A percentile compares a stretch with the other conserved stretches of the same genome.
These are phyloP conservation scores for Eimeria sp. DNA, from an alignment of 169 alveolate genomes.

Conservation along the genomic window DNA sequence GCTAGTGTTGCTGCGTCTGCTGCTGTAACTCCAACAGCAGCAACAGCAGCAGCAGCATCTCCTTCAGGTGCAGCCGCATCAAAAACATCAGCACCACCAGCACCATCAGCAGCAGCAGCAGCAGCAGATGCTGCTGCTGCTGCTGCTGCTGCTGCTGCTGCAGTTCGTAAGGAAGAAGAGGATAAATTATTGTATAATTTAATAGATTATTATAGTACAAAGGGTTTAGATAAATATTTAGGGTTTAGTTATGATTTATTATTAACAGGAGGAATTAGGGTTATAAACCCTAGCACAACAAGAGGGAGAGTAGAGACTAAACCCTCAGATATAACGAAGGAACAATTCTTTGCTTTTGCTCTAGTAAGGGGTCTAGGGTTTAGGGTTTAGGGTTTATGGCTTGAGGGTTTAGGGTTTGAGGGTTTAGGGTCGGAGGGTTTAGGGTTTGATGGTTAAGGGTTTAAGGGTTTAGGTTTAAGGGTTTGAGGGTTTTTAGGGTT, in stretches of 20 bases:
- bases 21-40: neutral
- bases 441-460: neutral
- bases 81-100: neutral
- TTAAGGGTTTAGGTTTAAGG: neutral
- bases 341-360: slow-evolving; percentile 12
- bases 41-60: slow-evolving; percentile 34
- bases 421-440: slow-evolving; percentile 27
- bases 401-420: slow-evolving; percentile 40
- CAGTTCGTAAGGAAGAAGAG: neutral
- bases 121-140: neutral
- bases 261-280: neutral
- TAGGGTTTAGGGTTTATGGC: slow-evolving; percentile 21
- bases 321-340: neutral
- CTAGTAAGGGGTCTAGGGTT: slow-evolving; percentile 26
- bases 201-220: neutral
- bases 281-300: neutral
- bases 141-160: slow-evolving; percentile 18
- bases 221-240: neutral
- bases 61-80: neutral
- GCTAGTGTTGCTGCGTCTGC: neutral
- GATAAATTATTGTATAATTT: neutral
- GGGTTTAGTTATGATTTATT: slow-evolving; percentile 1
- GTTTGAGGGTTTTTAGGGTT: slow-evolving; percentile 5
- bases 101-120: slow-evolving; percentile 10
- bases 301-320: neutral